Conservation (phyloP, 345 rosid genomes). For the Eucalyptus pauciflora region DNA sequence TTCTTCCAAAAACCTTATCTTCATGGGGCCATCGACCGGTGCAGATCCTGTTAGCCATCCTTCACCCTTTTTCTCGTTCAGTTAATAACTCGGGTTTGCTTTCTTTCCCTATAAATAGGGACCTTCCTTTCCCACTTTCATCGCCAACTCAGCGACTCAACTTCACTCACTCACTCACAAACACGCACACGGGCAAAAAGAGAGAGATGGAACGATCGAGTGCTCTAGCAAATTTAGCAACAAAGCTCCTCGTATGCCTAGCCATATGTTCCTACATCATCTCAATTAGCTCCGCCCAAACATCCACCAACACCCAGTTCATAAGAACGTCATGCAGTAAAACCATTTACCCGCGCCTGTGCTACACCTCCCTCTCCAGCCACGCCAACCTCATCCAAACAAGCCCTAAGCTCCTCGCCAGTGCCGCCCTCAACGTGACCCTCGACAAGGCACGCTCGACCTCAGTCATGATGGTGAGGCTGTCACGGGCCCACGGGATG, state of each 20-base stretch:
- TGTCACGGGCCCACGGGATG: background rate
- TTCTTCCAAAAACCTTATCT: background rate
- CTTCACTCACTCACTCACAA: background rate
- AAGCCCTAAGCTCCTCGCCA: slow-evolving; percentile 14
- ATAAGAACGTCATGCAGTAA: slow-evolving; percentile 11
- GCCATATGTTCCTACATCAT: background rate
- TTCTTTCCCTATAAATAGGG: background rate
- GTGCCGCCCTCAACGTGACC: slow-evolving; percentile 13
- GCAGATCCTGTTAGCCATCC: background rate
- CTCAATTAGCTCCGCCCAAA: background rate
- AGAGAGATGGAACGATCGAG: background rate
- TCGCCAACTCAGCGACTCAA: background rate
- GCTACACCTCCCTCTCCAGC: slow-evolving; percentile 21
- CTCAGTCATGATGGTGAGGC: background rate
- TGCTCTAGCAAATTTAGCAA: background rate
- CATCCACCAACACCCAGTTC: slow-evolving; percentile 1
- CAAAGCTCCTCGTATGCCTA: background rate
- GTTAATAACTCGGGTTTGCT: background rate
- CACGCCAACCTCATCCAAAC: slow-evolving; percentile 16
- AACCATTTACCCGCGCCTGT: slow-evolving; percentile 17
- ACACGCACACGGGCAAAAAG: background rate
- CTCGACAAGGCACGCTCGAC: slow-evolving; percentile 2
- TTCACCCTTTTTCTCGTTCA: background rate
- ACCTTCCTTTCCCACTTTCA: background rate
- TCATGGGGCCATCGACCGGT: background rate